Evolutionary conservation across 306 rosid species (phyloP).

Genomic region (Begonia masoniana): DNA sequence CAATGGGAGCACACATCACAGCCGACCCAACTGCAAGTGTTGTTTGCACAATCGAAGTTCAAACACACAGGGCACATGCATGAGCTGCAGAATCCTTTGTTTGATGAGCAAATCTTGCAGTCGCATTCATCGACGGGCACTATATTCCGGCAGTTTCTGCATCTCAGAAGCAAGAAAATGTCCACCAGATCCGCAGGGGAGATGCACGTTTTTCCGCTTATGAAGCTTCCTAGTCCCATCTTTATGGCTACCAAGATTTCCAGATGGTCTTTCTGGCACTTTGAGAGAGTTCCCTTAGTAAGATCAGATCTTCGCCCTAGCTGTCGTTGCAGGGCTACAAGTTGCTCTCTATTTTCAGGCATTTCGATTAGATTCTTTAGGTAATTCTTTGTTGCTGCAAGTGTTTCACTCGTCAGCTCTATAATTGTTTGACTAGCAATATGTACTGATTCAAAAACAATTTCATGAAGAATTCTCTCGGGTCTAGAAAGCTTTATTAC

Average conservation of each 20-base stretch:
- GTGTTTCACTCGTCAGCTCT: constrained; percentile 59
- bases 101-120: constrained; percentile 77
- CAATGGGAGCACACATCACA: constrained; percentile 96
- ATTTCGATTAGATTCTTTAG: constrained; percentile 53
- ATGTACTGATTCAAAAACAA: constrained; percentile 48
- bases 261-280: constrained; percentile 57
- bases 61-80: constrained; percentile 95
- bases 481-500: constrained; percentile 39
- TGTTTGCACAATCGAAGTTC: constrained; percentile 89
- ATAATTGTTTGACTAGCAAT: constrained; percentile 43
- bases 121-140: constrained; percentile 97
- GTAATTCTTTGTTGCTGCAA: constrained; percentile 39
- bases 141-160: constrained; percentile 63
- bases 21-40: constrained; percentile 97
- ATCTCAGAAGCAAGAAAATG: constrained; percentile 61
- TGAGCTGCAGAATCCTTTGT: constrained; percentile 80
- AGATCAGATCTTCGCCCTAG: constrained; percentile 78
- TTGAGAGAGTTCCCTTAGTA: constrained; percentile 58
- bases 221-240: constrained; percentile 62
- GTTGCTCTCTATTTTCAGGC: constrained; percentile 69
- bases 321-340: constrained; percentile 45
- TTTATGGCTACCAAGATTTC: constrained; percentile 67
- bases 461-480: constrained; percentile 54
- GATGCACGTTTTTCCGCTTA: constrained; percentile 36
- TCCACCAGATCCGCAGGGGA: constrained; percentile 52